Evolutionary conservation across 2,329 filamentous ascomycete species (phyloP).

Genomic region (Fusarium dimerum): DNA sequence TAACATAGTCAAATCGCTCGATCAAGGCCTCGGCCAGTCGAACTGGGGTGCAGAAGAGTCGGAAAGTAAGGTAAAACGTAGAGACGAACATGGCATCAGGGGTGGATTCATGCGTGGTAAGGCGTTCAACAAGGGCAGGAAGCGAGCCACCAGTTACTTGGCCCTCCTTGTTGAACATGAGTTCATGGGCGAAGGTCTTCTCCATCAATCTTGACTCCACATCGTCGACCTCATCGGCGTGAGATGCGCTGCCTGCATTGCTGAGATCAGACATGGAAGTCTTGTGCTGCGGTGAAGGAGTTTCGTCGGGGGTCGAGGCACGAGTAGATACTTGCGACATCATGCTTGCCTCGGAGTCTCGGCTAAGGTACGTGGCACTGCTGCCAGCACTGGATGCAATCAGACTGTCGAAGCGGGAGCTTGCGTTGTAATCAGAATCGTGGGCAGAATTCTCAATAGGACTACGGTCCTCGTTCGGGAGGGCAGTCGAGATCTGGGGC

Average conservation of each 20-base stretch:
- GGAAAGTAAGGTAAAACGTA: conserved; percentile 94
- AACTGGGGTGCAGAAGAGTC: conserved; percentile 81
- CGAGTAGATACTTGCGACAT: conserved; percentile 82
- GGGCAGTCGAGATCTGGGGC: conserved; percentile 56
- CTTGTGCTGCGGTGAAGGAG: conserved; percentile 55
- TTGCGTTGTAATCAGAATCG: conserved; percentile 51
- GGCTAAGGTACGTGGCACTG: conserved; percentile 75
- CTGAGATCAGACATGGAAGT: conserved; percentile 70
- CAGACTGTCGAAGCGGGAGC: conserved; percentile 67
- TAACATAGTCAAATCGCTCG: conserved; percentile 89
- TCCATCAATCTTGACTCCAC: conserved; percentile 84
- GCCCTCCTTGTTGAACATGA: conserved; percentile 92
- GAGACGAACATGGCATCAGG: conserved; percentile 91
- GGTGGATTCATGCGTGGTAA: conserved; percentile 90
- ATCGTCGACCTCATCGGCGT: conserved; percentile 71
- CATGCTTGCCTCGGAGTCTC: conserved; percentile 78
- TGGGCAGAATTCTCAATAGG: conserved; percentile 48
- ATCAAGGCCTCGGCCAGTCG: conserved; percentile 82
- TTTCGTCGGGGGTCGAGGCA: conserved; percentile 79
- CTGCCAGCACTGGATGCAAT: conserved; percentile 77
- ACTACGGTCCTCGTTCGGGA: conserved; percentile 50
- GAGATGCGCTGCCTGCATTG: conserved; percentile 61
- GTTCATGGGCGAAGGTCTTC: conserved; percentile 86
- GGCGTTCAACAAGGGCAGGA: conserved; percentile 85
- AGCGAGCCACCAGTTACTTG: conserved; percentile 92